phyloP scores from a whole-genome alignment of 495 filamentous ascomycete species.

The Penicillium silybi region DNA sequence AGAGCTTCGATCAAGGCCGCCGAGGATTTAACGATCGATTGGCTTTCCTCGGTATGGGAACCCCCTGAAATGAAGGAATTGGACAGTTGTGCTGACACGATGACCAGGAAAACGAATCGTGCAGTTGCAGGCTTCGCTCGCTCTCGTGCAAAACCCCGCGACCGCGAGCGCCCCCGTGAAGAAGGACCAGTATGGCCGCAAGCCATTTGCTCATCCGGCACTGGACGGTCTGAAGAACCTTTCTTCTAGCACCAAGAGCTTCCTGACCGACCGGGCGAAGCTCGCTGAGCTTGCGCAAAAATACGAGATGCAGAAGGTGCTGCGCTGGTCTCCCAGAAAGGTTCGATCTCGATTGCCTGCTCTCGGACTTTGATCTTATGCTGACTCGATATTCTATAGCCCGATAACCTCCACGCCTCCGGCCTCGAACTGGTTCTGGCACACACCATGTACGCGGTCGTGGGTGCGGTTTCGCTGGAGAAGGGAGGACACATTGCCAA shows the following conservation, averaged over 20 bases:
- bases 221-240: constrained; percentile 70
- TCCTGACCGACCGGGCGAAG: constrained; percentile 54
- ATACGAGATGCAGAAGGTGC: constrained; percentile 66
- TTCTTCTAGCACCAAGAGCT: constrained; percentile 47
- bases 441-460: constrained; percentile 75
- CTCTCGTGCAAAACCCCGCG: constrained; percentile 54
- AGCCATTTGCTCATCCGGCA: constrained; percentile 69
- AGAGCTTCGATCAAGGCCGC: constrained; percentile 94
- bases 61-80: background rate
- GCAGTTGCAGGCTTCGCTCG: constrained; percentile 69
- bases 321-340: constrained; percentile 82
- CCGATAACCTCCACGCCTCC: constrained; percentile 63
- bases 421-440: constrained; percentile 68
- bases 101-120: constrained; percentile 73
- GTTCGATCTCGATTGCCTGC: constrained; percentile 46
- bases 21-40: constrained; percentile 92
- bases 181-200: constrained; percentile 45
- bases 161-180: constrained; percentile 15
- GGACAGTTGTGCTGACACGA: background rate
- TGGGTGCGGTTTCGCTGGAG: constrained; percentile 84
- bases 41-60: constrained; percentile 73
- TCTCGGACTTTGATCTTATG: background rate
- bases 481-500: constrained; percentile 77
- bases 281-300: constrained; percentile 61
- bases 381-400: constrained; percentile 44